phyloP scores from a whole-genome alignment of 306 rosid species.

The Sechiopsis laciniata region DNA sequence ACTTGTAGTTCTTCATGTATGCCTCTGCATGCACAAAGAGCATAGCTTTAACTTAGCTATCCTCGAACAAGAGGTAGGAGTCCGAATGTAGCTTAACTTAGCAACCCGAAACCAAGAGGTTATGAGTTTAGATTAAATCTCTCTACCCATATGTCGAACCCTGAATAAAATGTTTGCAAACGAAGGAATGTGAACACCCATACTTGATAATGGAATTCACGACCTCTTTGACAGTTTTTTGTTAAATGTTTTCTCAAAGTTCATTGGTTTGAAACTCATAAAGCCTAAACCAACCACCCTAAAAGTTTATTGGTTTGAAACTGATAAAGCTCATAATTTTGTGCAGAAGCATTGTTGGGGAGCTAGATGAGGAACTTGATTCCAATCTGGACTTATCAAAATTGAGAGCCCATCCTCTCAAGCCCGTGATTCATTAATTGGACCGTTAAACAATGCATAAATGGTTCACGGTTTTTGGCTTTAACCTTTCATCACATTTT shows the following conservation, averaged over 20 bases:
- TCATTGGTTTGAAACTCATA: no score
- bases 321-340: slow-evolving; percentile 3
- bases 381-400: slow-evolving; percentile 67
- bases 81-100: neutral
- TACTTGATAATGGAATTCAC: neutral
- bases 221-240: neutral
- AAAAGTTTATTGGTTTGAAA: neutral
- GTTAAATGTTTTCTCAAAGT: no score
- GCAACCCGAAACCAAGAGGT: no score
- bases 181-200: neutral
- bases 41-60: no score
- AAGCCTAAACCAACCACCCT: no score
- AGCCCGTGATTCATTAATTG: slow-evolving; percentile 71
- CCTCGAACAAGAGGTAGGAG: neutral
- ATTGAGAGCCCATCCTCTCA: slow-evolving; percentile 82
- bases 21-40: no score
- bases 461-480: slow-evolving; percentile 9
- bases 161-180: neutral
- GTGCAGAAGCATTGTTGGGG: slow-evolving; percentile 95
- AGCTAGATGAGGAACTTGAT: slow-evolving; percentile 88
- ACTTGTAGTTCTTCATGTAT: neutral
- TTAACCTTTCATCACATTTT: neutral
- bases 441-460: neutral
- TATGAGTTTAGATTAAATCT: neutral
- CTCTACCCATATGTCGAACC: neutral